These are phyloP conservation scores for Tolypocladium sp. DNA, from an alignment of 2,329 filamentous ascomycete species.

Conservation along the genomic window DNA sequence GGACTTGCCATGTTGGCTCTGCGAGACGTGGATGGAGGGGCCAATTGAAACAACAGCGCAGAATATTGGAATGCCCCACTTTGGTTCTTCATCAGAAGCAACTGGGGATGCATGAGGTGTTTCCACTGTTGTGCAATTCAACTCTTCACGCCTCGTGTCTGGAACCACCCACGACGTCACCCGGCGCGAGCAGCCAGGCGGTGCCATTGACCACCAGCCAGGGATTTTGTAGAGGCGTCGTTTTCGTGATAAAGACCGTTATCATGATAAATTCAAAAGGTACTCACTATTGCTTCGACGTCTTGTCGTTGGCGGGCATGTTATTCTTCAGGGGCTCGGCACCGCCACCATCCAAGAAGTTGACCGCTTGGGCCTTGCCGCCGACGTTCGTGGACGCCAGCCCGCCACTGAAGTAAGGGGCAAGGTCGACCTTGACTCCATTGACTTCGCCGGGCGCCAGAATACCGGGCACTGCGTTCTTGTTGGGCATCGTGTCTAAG, in stretches of 20 bases:
- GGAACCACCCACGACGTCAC: not conserved
- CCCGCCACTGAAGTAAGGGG: constrained; percentile 49
- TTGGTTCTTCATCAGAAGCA: no score
- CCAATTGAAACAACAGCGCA: no score
- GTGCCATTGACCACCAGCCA: not conserved
- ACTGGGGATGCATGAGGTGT: no score
- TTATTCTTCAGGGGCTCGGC: constrained; percentile 45
- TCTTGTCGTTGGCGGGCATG: constrained; percentile 39
- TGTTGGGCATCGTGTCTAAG: constrained; percentile 42
- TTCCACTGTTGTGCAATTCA: not conserved
- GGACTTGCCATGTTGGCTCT: no score
- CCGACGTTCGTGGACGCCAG: constrained; percentile 45
- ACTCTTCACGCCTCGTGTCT: not conserved
- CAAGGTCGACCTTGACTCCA: constrained; percentile 43
- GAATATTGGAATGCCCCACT: no score
- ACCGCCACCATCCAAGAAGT: constrained; percentile 53
- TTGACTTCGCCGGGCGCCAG: constrained; percentile 40
- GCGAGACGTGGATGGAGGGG: no score
- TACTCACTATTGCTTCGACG: not conserved
- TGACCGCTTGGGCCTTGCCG: constrained; percentile 37
- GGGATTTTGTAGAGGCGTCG: no score
- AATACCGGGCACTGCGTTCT: constrained; percentile 46
- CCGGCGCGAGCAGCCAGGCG: not conserved
- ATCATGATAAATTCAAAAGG: not conserved
- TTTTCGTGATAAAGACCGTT: no score